Percentiles rank a stretch among this genome's conserved stretches.
These are phyloP conservation scores for Botrytis deweyae DNA, from an alignment of 2,329 filamentous ascomycete species.

Conservation along the genomic window DNA sequence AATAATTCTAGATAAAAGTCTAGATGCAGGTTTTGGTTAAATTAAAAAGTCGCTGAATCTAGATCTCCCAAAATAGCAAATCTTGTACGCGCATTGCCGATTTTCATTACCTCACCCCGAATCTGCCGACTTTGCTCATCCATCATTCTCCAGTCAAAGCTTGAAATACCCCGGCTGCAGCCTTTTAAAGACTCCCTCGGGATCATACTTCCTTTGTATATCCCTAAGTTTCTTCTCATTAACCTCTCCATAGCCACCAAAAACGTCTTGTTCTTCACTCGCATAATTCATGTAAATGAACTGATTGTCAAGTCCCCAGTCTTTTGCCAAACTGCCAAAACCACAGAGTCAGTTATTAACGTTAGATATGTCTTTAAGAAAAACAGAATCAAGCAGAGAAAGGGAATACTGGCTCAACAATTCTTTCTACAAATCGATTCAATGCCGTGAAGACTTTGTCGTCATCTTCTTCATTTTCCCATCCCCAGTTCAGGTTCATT, in stretches of 20 bases:
- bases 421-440: background rate
- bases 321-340: background rate
- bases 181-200: background rate
- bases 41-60: background rate
- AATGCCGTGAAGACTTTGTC: background rate
- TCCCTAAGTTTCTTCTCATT: background rate
- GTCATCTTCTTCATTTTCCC: background rate
- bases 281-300: slow-evolving; percentile 3
- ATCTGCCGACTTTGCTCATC: background rate
- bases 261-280: background rate
- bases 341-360: background rate
- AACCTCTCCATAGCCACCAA: background rate
- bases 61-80: background rate
- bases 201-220: background rate
- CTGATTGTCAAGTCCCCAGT: background rate
- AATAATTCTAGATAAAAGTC: background rate
- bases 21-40: background rate
- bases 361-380: background rate
- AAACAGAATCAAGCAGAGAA: background rate
- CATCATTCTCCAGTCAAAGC: background rate
- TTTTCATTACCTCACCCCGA: background rate
- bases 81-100: background rate
- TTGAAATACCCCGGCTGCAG: background rate
- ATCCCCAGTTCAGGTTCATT: background rate
- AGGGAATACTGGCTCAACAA: background rate